Percentiles rank a stretch among this genome's conserved stretches.
Conservation (phyloP, 1,284 basidiomycete genomes). For the Ceratobasidium sp. region DNA sequence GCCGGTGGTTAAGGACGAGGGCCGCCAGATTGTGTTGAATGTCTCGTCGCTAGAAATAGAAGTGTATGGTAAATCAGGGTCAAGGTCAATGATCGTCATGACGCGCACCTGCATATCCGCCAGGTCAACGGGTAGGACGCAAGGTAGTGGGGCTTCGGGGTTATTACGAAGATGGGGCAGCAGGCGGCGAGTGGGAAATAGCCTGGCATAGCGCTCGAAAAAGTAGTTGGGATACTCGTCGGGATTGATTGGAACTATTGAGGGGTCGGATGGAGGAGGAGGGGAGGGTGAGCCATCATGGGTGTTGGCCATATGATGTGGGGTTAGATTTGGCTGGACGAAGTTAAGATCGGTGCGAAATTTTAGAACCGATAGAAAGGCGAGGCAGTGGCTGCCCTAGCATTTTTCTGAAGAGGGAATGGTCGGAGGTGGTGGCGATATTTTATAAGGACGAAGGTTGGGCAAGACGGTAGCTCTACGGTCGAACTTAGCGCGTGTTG, state of each 20-base stretch:
- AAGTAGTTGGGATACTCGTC: slow-evolving; percentile 16
- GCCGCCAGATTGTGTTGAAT: slow-evolving; percentile 22
- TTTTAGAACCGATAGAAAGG: slow-evolving; percentile 33
- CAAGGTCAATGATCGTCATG: slow-evolving; percentile 39
- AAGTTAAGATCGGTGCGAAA: slow-evolving; percentile 36
- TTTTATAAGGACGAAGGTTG: slow-evolving; percentile 43
- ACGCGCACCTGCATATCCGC: slow-evolving; percentile 35
- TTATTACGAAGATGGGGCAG: neutral
- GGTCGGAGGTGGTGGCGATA: slow-evolving; percentile 37
- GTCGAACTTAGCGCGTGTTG: slow-evolving; percentile 38
- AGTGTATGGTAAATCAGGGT: slow-evolving; percentile 41
- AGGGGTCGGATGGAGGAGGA: neutral
- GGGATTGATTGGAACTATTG: neutral
- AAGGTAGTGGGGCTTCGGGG: neutral
- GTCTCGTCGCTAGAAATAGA: slow-evolving; percentile 31
- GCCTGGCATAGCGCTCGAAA: slow-evolving; percentile 11
- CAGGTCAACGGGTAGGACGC: slow-evolving; percentile 23
- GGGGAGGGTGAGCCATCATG: neutral
- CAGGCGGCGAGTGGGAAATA: slow-evolving; percentile 19
- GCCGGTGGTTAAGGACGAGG: neutral
- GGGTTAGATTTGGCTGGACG: slow-evolving; percentile 27
- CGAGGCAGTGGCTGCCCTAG: slow-evolving; percentile 43
- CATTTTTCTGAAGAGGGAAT: slow-evolving; percentile 44
- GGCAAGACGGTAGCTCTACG: slow-evolving; percentile 30
- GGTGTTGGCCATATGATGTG: slow-evolving; percentile 44